These are phyloP conservation scores for Populus davidiana DNA, from an alignment of 345 rosid genomes.

Conservation along the genomic window DNA sequence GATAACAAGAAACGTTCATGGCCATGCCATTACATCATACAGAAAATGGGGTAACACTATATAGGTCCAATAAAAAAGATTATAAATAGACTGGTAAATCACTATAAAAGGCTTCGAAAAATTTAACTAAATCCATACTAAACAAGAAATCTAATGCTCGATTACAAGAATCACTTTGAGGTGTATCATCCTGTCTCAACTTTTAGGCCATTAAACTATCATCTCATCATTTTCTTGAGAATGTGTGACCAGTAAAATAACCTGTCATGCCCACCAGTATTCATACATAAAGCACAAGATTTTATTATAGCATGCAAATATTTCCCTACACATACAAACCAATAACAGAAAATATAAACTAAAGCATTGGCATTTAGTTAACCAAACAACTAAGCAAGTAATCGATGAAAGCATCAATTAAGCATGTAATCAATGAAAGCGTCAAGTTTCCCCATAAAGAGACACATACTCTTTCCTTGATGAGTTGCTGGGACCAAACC, in stretches of 20 bases:
- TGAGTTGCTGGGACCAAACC: constrained; percentile 54
- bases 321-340: neutral
- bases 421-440: neutral
- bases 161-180: neutral
- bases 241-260: neutral
- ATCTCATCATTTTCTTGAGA: neutral
- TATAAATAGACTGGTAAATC: constrained; percentile 1
- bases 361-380: neutral
- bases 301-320: neutral
- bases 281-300: neutral
- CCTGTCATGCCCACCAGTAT: neutral
- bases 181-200: neutral
- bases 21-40: neutral
- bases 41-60: neutral
- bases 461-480: constrained; percentile 42
- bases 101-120: neutral
- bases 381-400: neutral
- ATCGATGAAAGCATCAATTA: neutral
- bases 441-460: neutral
- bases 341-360: neutral
- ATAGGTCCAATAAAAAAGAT: neutral
- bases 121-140: neutral
- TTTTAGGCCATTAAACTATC: neutral
- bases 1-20: neutral
- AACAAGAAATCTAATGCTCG: neutral